Percentiles rank a stretch among this genome's conserved stretches.
Conservation (phyloP, 2,329 filamentous ascomycete species). For the Cladosporium austrohemisphaericum region DNA sequence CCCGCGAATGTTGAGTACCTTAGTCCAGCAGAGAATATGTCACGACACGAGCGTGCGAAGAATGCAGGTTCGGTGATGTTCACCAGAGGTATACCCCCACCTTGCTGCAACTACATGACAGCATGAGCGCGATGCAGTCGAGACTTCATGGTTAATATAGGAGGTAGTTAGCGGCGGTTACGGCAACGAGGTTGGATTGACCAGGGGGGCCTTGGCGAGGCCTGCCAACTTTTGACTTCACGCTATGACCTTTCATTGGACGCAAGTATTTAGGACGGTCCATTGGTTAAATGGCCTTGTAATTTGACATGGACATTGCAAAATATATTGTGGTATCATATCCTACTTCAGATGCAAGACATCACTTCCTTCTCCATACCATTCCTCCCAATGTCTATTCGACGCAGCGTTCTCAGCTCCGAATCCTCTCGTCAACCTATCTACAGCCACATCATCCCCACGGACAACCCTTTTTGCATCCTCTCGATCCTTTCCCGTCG, state of each 20-base stretch:
- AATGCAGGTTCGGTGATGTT: not conserved
- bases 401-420: slow-evolving; percentile 73
- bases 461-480: slow-evolving; percentile 64
- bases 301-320: too few species aligned
- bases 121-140: not conserved
- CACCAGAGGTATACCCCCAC: not conserved
- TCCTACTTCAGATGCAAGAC: slow-evolving; percentile 64
- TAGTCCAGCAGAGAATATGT: not conserved
- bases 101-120: not conserved
- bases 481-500: slow-evolving; percentile 61
- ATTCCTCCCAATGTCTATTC: slow-evolving; percentile 68
- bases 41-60: not conserved
- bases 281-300: too few species aligned
- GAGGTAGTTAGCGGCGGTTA: too few species aligned
- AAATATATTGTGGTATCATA: too few species aligned
- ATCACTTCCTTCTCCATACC: slow-evolving; percentile 80
- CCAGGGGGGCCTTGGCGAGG: too few species aligned
- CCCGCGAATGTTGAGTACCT: not conserved
- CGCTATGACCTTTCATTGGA: too few species aligned
- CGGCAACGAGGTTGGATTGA: too few species aligned
- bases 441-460: slow-evolving; percentile 62
- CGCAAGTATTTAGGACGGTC: too few species aligned
- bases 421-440: slow-evolving; percentile 73
- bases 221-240: too few species aligned
- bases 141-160: not conserved